phyloP scores from a whole-genome alignment of 164 flowering plant genomes.

The Tetracentron sinense region DNA sequence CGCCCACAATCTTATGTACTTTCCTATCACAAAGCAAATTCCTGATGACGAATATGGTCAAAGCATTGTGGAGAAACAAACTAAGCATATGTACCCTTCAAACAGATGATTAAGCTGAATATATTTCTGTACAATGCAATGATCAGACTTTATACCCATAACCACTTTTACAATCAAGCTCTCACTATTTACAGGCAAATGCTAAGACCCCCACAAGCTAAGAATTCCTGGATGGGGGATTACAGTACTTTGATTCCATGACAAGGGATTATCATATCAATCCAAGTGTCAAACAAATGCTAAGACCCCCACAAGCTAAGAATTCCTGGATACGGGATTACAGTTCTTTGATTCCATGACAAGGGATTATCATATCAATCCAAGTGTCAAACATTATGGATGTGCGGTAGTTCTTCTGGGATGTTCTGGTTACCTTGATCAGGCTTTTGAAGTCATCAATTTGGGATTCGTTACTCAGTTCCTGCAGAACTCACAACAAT shows the following conservation, averaged over 20 bases:
- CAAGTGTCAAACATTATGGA: conserved; percentile 32
- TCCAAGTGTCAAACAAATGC: conserved; percentile 53
- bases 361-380: conserved; percentile 19
- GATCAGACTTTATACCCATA: conserved; percentile 48
- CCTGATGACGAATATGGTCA: conserved; percentile 64
- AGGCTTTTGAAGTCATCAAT: conserved; percentile 27
- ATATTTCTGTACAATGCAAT: conserved; percentile 57
- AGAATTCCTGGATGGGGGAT: conserved; percentile 15
- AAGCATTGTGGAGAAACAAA: conserved; percentile 33
- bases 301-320: conserved; percentile 16
- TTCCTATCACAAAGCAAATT: conserved; percentile 61
- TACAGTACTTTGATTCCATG: conserved; percentile 26
- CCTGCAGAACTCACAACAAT: conserved; percentile 24
- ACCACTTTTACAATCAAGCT: conserved; percentile 15
- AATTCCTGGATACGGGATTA: conserved; percentile 16
- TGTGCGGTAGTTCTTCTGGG: conserved; percentile 33
- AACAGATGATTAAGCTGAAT: conserved; percentile 48
- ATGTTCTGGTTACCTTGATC: conserved; percentile 20
- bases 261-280: conserved; percentile 23
- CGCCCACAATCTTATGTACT: conserved; percentile 43
- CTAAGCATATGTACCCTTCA: conserved; percentile 48
- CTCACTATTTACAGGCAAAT: conserved; percentile 42
- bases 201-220: conserved; percentile 21
- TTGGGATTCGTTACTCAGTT: conserved; percentile 36
- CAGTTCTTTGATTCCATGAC: conserved; percentile 23